A percentile compares a stretch with the other conserved stretches of the same genome.
Evolutionary conservation across 2,329 filamentous ascomycete genomes (phyloP).

Genomic region (Monilinia vaccinii-corymbosi): DNA sequence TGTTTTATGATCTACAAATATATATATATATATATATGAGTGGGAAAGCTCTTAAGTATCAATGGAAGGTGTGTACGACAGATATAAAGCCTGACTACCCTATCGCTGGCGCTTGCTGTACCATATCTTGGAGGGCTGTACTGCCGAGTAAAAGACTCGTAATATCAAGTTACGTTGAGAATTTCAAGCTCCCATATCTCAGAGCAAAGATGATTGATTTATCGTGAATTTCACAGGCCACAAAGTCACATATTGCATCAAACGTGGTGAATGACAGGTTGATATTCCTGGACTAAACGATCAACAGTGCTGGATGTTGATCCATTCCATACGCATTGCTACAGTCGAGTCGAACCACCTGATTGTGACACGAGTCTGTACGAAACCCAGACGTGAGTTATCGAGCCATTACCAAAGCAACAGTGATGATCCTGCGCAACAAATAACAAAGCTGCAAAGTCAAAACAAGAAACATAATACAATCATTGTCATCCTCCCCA

Average conservation of each 20-base stretch:
- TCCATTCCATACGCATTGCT: background rate
- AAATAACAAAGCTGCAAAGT: background rate
- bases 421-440: background rate
- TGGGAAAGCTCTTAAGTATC: background rate
- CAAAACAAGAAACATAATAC: background rate
- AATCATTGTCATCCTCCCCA: background rate
- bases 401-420: background rate
- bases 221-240: background rate
- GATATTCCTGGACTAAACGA: background rate
- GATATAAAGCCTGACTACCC: background rate
- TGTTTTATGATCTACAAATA: background rate
- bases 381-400: background rate
- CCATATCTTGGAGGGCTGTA: background rate
- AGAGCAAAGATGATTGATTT: background rate
- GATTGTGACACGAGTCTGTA: background rate
- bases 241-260: background rate
- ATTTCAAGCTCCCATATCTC: background rate
- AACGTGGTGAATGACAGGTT: background rate
- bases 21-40: background rate
- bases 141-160: fast-evolving
- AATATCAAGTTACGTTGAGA: background rate
- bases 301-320: background rate
- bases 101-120: background rate
- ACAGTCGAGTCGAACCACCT: background rate
- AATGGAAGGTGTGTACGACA: background rate